Evolutionary conservation across 106 monocot genomes (phyloP), one percentile per base, ranked within the genome.

Genomic region (Apostasia shenzhenica): DNA sequence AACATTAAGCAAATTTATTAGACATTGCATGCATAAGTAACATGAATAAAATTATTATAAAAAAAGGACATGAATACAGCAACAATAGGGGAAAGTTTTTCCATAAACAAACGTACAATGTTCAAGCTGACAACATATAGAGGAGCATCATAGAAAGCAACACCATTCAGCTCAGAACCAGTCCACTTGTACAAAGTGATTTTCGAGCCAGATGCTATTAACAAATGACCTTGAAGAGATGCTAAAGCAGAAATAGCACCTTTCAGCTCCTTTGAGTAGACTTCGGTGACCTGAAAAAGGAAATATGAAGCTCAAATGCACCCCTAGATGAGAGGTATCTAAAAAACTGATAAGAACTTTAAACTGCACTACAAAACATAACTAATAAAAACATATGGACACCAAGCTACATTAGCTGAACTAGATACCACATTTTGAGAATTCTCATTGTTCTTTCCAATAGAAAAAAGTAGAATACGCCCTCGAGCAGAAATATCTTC

Each of bases 141-240:
- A 81, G 97, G 97, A 66, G 92, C 89, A 80, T 99, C 97, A 76
- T 87, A 99, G 74, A 99, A 99, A 66, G 97, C 97, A 70, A 99
- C 89, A n/a, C 92, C 97, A 74, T 77, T 90, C 75, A 99, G 76
- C 73, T 99, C 97, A 54, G 82, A 72, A 48, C 97, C 97, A 54
- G 84, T 99, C 97, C 97, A 99, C 67, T 87, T 92, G 70, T 92
- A 80, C 70, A 99, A 72, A 8, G 83, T 92, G 46, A 99, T 87
- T 77, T 99, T 99, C 43, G 97, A 82, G 12, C 97, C 97, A 77
- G 97, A 92, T 67, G 97, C 97, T 63, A 99, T 79, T 11, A 99
- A 70, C 57, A 99, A 82, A 76, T 92, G 92, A 66, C 97, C 97
- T 76, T 99, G 97, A 79, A 99, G 89, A 78, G 97, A 82, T 47